Evolutionary conservation across 768 basidiomycete genomes (phyloP), one percentile per base, ranked within the genome.

Genomic region (Boletus rubropictus): DNA sequence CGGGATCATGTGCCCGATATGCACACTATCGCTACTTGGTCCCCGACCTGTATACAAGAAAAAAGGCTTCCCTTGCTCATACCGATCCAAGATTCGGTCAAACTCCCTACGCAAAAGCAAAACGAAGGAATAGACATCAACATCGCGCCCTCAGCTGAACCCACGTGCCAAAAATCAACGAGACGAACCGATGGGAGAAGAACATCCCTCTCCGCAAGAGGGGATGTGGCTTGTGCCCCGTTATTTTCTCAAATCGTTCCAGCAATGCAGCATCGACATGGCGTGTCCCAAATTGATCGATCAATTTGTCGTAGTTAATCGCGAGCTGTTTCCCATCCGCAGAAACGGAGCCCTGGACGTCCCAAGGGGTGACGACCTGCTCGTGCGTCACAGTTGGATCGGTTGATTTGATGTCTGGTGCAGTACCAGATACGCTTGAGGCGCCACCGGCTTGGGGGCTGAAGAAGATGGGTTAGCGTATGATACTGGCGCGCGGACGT

Each of bases 1-100:
- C 0, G 95, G 96, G 42, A 97, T 83, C 86, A 94, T 86, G 65
- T 99, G 96, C 15, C 96, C 96, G 41, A 98, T 72, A 72, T 99
- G 96, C 86, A 98, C 87, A 61, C 91, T 94, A 62, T 90, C 90
- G 60, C 90, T 95, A 54, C 89, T 91, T 17, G 96, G 96, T 10
- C 96, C 96, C 48, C 96, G 81, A 27, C 96, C 96, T 1, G 96
- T 99, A 68, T 99, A 99, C 53, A 99, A 71, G 74, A 89, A 99
- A 72, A 97, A 98, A 3, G 94, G 96, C 66, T 98, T 96, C 14
- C 89, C 85, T 61, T 95, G 86, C 67, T 98, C 95, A 66, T 89
- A 97, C 51, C 92, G 84, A 67, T 96, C 92, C 49, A 99, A 72
- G 44, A 99, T 96, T 57, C 81, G 80, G 69, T 93, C 86, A 57